Evolutionary conservation across 768 basidiomycete genomes (phyloP).

Genomic region (Suillus lakei): DNA sequence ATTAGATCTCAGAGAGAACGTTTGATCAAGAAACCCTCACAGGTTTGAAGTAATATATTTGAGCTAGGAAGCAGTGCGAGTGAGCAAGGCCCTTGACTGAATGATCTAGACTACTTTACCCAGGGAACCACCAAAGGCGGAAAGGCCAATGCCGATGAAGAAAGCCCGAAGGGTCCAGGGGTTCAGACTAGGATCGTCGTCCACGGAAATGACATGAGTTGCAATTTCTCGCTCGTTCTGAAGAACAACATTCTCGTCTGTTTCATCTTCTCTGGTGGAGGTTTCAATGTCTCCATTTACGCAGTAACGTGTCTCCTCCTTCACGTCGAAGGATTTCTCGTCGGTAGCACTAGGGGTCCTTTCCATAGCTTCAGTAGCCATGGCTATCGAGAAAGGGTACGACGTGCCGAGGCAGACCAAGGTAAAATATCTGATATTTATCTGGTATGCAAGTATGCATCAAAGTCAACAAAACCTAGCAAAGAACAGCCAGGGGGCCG

Average conservation of each 20-base stretch:
- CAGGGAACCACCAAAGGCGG: conserved; percentile 55
- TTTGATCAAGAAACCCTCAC: conserved; percentile 31
- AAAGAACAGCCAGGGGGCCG: not conserved
- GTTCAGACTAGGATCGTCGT: conserved; percentile 34
- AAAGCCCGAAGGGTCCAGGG: conserved; percentile 48
- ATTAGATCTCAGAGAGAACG: not conserved
- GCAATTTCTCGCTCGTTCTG: conserved; percentile 51
- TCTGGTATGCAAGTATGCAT: not conserved
- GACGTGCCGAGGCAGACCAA: not conserved
- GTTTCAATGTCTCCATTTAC: conserved; percentile 41
- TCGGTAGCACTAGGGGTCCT: conserved; percentile 14
- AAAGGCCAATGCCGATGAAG: conserved; percentile 57
- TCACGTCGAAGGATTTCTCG: conserved; percentile 20
- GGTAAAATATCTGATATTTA: conserved; percentile 1
- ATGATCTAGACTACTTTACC: conserved; percentile 32
- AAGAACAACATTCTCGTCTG: conserved; percentile 30
- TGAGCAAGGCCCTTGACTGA: conserved; percentile 11
- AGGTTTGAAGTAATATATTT: conserved; percentile 68
- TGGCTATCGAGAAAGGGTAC: conserved; percentile 9
- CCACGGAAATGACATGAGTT: conserved; percentile 50
- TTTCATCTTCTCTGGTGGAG: conserved; percentile 6
- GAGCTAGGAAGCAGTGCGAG: conserved; percentile 36
- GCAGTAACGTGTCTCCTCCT: conserved; percentile 31
- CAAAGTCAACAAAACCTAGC: not conserved
- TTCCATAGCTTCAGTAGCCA: conserved; percentile 9